Percentiles rank a stretch among this genome's conserved stretches.
Conservation (phyloP, 495 filamentous ascomycete species). For the Neurospora sublineolata region DNA sequence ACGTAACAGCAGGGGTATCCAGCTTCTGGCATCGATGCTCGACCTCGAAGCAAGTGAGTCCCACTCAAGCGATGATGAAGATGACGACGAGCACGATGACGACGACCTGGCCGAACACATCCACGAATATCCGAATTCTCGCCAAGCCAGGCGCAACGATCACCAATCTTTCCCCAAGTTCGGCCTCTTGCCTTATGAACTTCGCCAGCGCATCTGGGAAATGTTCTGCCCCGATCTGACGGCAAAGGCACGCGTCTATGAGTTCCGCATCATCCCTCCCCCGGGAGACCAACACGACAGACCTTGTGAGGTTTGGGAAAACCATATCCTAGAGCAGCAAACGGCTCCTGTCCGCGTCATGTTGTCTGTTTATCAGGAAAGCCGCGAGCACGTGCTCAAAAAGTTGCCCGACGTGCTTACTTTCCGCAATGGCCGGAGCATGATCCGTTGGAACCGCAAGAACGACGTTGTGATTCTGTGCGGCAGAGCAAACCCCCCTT, state of each 20-base stretch:
- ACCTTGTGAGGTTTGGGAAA: constrained; percentile 5
- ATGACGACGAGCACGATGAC: constrained; percentile 1
- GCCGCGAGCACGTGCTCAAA: constrained; percentile 20
- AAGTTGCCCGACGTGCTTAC: constrained; percentile 22
- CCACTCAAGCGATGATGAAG: constrained; percentile 9
- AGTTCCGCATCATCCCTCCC: neutral
- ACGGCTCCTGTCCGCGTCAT: constrained; percentile 22
- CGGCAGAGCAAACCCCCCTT: neutral
- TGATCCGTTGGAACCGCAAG: constrained; percentile 21
- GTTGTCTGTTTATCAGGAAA: constrained; percentile 22
- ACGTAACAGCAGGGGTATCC: neutral
- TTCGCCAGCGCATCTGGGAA: constrained; percentile 31
- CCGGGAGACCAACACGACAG: neutral
- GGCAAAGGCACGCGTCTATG: constrained; percentile 17
- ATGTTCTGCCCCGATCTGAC: constrained; percentile 26
- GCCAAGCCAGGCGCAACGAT: constrained; percentile 2
- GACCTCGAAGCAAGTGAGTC: constrained; percentile 21
- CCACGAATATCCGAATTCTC: neutral
- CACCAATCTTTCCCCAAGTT: constrained; percentile 29
- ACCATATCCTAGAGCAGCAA: constrained; percentile 11
- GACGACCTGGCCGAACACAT: neutral
- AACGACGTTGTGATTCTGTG: constrained; percentile 18
- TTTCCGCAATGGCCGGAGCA: constrained; percentile 1
- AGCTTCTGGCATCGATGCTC: constrained; percentile 6
- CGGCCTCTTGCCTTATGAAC: constrained; percentile 24